Evolutionary conservation across 2,329 filamentous ascomycete genomes (phyloP), one percentile per base, ranked within the genome.

Genomic region (Curvularia eragrostidis): DNA sequence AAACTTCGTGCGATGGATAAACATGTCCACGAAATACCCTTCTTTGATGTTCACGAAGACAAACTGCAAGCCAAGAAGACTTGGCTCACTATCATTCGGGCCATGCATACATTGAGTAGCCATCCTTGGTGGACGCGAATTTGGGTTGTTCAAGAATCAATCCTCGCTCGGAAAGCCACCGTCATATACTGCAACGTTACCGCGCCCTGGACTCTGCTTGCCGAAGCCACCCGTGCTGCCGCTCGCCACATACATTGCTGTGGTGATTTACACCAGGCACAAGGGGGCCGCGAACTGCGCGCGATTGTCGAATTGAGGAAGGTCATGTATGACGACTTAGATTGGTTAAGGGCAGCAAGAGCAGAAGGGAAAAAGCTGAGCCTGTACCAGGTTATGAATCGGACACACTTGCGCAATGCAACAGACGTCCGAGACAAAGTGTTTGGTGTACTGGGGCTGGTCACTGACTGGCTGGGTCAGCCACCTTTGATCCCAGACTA

Each of bases 71-170:
- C 30, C 23, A 26, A 24, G 19, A 13, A 52, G 6, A 5, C n/a
- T 1, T 56, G 54, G 54, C n/a, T 23, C 1, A 18, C 41, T n/a
- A 39, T 52, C 12, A 15, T 52, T 15, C 32, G 48, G 18, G 54
- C 48, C 26, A 38, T 50, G 32, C 15, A 47, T 12, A 51, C 54
- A 1, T 18, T 46, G 24, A 28, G 23, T 6, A 39, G 23, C 5
- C 36, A 46, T 15, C 32, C 41, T 32, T 56, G 41, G 59, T 62
- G 59, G 61, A 55, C 48, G 23, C 52, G 61, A 1, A 62, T 62
- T n/a, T 64, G 59, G 61, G 61, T 64, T 13, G 42, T 64, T 21
- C 61, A 64, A 43, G 61, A 64, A 34, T 57, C 59, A 5, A 56
- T 64, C 21, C 56, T 64, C 18, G 51, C 61, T 36, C 52, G 32